phyloP scores from a whole-genome alignment of 2,329 filamentous ascomycete genomes.

The Helotiales sp. region DNA sequence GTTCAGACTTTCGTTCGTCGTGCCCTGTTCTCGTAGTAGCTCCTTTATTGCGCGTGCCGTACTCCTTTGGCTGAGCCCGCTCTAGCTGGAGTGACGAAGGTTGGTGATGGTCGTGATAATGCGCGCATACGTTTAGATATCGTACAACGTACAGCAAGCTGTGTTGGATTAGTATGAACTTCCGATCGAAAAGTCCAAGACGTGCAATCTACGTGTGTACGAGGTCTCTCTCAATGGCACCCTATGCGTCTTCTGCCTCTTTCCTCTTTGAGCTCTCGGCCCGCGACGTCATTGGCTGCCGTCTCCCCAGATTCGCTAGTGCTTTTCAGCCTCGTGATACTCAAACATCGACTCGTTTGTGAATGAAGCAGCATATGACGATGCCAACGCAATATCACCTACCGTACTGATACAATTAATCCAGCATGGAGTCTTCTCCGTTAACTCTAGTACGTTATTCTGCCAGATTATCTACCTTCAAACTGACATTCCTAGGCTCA shows the following conservation, averaged over 20 bases:
- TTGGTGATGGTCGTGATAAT: neutral
- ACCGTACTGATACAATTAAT: neutral
- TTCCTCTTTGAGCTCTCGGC: neutral
- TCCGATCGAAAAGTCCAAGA: neutral
- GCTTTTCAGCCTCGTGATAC: neutral
- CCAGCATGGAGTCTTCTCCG: constrained; percentile 67
- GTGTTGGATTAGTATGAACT: neutral
- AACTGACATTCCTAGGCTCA: constrained; percentile 62
- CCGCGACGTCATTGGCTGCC: constrained; percentile 3
- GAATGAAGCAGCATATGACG: neutral
- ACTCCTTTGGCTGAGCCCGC: too few species aligned
- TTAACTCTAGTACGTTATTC: constrained; percentile 57
- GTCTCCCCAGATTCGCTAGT: neutral
- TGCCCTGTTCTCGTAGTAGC: neutral
- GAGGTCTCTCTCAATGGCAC: neutral
- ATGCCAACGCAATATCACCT: neutral
- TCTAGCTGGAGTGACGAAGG: neutral
- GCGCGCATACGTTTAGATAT: neutral
- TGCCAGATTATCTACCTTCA: neutral
- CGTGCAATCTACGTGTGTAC: neutral
- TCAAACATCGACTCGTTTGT: neutral
- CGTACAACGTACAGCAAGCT: too few species aligned
- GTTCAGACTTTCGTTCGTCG: neutral
- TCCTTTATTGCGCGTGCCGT: neutral
- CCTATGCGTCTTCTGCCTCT: neutral